phyloP scores from a whole-genome alignment of 306 rosid genomes.

The Ochetophila trinervis region DNA sequence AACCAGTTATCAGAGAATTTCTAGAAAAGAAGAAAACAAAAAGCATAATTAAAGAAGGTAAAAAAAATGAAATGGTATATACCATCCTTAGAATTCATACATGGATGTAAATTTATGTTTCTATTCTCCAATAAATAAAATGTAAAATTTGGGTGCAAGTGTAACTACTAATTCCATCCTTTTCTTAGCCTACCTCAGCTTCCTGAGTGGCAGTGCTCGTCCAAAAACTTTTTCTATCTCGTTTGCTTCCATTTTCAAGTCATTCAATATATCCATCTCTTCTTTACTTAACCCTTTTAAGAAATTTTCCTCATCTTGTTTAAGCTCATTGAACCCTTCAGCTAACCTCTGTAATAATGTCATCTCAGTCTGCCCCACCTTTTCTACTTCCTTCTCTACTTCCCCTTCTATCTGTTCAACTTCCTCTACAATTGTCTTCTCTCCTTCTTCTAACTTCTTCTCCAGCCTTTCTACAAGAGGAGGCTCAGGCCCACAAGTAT shows the following conservation, averaged over 20 bases:
- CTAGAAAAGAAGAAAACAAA: background rate
- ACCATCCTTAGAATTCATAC: background rate
- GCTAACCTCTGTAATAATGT: conserved; percentile 57
- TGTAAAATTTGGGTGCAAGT: conserved; percentile 19
- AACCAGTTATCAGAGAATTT: background rate
- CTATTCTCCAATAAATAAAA: conserved; percentile 12
- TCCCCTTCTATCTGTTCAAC: conserved; percentile 72
- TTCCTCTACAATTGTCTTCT: conserved; percentile 62
- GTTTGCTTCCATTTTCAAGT: conserved; percentile 74
- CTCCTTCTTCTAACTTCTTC: conserved; percentile 87
- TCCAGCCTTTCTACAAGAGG: conserved; percentile 80
- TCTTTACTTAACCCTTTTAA: conserved; percentile 54
- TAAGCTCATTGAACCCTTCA: conserved; percentile 67
- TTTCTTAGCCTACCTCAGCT: conserved; percentile 46
- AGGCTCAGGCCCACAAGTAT: conserved; percentile 94
- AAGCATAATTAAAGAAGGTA: background rate
- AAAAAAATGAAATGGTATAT: background rate
- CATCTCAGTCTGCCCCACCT: conserved; percentile 59
- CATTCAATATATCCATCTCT: conserved; percentile 61
- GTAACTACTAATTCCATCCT: conserved; percentile 6
- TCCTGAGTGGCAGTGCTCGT: conserved; percentile 66
- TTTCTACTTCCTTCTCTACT: conserved; percentile 73
- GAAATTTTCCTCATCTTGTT: conserved; percentile 75
- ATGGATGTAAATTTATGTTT: conserved; percentile 10
- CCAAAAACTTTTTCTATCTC: conserved; percentile 83